Evolutionary conservation across 306 rosid species (phyloP).

Genomic region (Sicyos baderoa): DNA sequence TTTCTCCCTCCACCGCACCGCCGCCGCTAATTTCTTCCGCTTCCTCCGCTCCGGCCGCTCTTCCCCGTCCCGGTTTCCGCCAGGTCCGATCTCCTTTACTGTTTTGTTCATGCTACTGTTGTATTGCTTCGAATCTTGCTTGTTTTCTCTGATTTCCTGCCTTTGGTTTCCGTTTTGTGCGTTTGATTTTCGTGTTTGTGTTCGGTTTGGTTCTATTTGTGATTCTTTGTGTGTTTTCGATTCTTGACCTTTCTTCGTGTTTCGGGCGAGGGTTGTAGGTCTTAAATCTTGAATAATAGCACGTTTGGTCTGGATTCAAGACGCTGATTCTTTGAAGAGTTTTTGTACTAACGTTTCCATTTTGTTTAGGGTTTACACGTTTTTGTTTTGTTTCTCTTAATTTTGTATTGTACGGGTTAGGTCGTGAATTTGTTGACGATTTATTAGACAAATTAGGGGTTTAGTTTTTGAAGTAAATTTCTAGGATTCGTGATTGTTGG

Average conservation of each 20-base stretch:
- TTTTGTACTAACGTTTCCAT: neutral
- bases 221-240: neutral
- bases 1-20: neutral
- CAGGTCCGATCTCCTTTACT: slow-evolving; percentile 8
- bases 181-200: neutral
- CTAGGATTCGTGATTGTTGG: neutral
- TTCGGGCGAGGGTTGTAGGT: neutral
- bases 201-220: neutral
- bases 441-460: neutral
- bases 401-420: neutral
- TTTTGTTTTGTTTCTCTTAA: neutral
- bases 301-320: neutral
- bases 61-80: neutral
- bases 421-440: neutral
- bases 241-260: neutral
- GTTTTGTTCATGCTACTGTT: slow-evolving; percentile 11
- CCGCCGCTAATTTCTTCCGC: neutral
- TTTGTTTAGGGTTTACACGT: neutral
- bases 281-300: neutral
- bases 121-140: neutral
- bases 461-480: neutral
- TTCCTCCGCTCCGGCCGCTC: neutral
- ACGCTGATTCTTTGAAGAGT: neutral
- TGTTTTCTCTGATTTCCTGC: neutral
- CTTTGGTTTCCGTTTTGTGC: neutral